Evolutionary conservation across 495 filamentous ascomycete species (phyloP).

Genomic region (Oleoguttula mirabilis): DNA sequence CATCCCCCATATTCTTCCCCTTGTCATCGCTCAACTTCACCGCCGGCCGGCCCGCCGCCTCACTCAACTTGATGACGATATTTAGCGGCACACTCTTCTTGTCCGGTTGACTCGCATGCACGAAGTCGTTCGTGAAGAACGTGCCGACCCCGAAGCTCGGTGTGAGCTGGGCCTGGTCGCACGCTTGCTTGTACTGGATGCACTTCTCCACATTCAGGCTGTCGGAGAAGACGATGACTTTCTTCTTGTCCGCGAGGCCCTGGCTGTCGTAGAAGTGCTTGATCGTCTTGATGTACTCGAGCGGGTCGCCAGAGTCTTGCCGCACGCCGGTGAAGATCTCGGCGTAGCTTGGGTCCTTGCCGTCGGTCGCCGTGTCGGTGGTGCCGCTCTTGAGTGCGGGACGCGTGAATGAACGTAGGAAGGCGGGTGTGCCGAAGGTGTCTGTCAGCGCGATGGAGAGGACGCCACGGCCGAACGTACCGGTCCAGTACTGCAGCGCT

Average conservation of each 20-base stretch:
- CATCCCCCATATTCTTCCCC: slow-evolving; percentile 90
- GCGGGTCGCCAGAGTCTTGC: slow-evolving; percentile 89
- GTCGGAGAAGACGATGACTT: slow-evolving; percentile 95
- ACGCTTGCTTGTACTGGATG: slow-evolving; percentile 70
- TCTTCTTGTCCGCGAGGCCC: slow-evolving; percentile 67
- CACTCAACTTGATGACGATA: slow-evolving; percentile 92
- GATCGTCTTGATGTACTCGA: slow-evolving; percentile 68
- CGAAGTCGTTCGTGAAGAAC: slow-evolving; percentile 85
- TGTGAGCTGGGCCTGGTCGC: slow-evolving; percentile 67
- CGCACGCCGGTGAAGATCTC: slow-evolving; percentile 77
- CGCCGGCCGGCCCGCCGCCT: slow-evolving; percentile 67
- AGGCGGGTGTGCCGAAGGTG: slow-evolving; percentile 88
- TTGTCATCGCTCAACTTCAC: slow-evolving; percentile 96
- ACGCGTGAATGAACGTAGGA: slow-evolving; percentile 71
- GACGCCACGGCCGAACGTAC: slow-evolving; percentile 78
- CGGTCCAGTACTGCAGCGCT: slow-evolving; percentile 75
- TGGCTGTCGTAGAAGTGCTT: slow-evolving; percentile 71
- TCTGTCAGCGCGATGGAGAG: slow-evolving; percentile 92
- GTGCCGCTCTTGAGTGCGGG: slow-evolving; percentile 27
- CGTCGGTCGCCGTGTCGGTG: slow-evolving; percentile 9
- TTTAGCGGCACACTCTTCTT: slow-evolving; percentile 89
- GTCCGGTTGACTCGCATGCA: slow-evolving; percentile 43
- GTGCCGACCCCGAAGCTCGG: slow-evolving; percentile 89
- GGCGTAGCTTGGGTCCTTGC: slow-evolving; percentile 51
- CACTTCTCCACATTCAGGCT: slow-evolving; percentile 84